Evolutionary conservation across 345 rosid genomes (phyloP), one percentile per base, ranked within the genome.

Genomic region (Laguncularia racemosa): DNA sequence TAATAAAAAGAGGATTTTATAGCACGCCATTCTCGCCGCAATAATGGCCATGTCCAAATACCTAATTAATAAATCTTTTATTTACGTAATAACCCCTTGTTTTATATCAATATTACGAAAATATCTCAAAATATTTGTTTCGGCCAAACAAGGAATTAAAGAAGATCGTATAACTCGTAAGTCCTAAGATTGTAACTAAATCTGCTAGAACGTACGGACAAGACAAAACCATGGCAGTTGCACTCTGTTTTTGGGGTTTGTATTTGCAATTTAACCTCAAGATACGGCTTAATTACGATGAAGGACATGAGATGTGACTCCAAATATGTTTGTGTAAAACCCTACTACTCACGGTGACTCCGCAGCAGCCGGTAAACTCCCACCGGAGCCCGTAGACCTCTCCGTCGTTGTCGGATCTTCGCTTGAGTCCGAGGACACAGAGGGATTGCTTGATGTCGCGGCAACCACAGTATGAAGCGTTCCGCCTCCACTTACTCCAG

Each of bases 11-110:
- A 53, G 38, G 50, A 60, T 55, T 62, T 56, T 56, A 63, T 72
- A 73, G 89, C 78, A 85, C 85, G 82, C 84, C 86, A 78, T 82
- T 76, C 63, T 76, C 74, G 96, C 98, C 95, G 98, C 84, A 75
- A 84, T 79, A 69, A 57, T 89, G 84, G 90, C 90, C 73, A 72
- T 67, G 83, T 20, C 58, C 57, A 62, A 59, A 68, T 71, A 64
- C 65, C 20, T 38, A 55, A 44, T 23, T 56, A 56, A 52, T 55
- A 33, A 52, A 58, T 44, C 2, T 50, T 14, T 48, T 59, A 55
- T 67, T 58, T 23, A 48, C 17, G 1, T 46, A 71, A 60, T 55
- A 63, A 57, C 62, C 60, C 74, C 61, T 55, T 47, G 5, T 6
- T 26, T 52, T 71, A 56, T 40, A 44, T 21, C 53, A 19, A 57